Conservation (phyloP, 1,284 basidiomycete genomes). For the Cutaneotrichosporon cutaneum region DNA sequence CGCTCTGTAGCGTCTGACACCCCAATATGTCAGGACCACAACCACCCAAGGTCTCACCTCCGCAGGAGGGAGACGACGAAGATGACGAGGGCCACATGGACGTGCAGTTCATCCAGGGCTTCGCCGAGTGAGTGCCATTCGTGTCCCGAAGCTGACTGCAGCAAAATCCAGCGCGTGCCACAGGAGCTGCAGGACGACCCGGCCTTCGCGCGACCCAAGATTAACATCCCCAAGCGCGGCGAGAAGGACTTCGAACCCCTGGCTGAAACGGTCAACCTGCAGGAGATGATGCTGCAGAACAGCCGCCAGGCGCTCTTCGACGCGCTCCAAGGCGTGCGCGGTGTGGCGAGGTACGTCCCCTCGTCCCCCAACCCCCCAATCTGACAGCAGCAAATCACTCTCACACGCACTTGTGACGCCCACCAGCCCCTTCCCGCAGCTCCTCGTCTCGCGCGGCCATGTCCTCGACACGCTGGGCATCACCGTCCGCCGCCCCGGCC, state of each 20-base stretch:
- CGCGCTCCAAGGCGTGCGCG: conserved; percentile 69
- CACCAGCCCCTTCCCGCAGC: conserved; percentile 55
- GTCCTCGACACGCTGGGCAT: conserved; percentile 77
- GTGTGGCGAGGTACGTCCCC: conserved; percentile 65
- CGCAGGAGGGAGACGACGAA: conserved; percentile 29
- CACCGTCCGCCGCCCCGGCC: conserved; percentile 56
- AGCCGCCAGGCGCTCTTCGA: conserved; percentile 82
- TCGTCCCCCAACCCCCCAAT: background rate
- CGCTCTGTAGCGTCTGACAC: background rate
- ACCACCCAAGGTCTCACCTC: background rate
- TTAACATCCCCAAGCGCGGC: conserved; percentile 80
- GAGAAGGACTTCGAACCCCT: conserved; percentile 95
- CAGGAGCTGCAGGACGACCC: conserved; percentile 20
- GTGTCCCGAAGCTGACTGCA: conserved; percentile 12
- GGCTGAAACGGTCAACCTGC: conserved; percentile 60
- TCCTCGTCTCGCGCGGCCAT: conserved; percentile 69
- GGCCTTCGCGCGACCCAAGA: conserved; percentile 30
- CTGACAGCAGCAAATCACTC: conserved; percentile 47
- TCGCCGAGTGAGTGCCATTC: conserved; percentile 34
- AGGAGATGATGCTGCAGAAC: conserved; percentile 70
- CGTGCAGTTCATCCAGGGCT: conserved; percentile 36
- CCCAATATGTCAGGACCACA: too few species aligned
- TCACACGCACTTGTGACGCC: conserved; percentile 50
- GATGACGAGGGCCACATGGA: conserved; percentile 38
- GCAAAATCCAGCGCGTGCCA: conserved; percentile 47